Conservation (phyloP, 2,329 filamentous ascomycete genomes). For the Colletotrichum camelliae region DNA sequence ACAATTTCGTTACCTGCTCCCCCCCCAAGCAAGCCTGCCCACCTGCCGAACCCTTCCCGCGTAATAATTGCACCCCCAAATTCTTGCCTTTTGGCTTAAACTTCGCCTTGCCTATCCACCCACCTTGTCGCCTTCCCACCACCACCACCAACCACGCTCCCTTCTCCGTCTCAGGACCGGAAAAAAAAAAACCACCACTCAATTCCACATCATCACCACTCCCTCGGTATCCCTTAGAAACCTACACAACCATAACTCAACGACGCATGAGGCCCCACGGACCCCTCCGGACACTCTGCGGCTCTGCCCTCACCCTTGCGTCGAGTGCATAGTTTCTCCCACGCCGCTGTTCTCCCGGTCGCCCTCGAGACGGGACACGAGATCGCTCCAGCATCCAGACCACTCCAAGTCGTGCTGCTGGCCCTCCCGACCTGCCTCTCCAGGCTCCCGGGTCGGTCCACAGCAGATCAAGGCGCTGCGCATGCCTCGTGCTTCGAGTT, state of each 20-base stretch:
- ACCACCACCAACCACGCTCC: neutral
- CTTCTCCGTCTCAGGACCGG: neutral
- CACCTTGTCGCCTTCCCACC: neutral
- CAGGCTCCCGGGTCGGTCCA: constrained; percentile 40
- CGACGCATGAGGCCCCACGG: constrained; percentile 18
- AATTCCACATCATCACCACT: neutral
- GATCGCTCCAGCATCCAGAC: constrained; percentile 16
- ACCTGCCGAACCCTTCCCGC: constrained; percentile 1
- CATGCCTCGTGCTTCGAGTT: constrained; percentile 67
- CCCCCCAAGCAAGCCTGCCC: neutral
- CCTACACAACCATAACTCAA: neutral
- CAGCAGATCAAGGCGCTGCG: constrained; percentile 43
- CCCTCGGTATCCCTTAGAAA: neutral
- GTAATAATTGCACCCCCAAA: neutral
- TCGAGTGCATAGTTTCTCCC: constrained; percentile 14
- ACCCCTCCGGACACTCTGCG: neutral
- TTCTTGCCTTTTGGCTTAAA: neutral
- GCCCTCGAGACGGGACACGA: constrained; percentile 14
- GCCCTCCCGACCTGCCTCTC: constrained; percentile 34
- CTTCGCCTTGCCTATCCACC: neutral
- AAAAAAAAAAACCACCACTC: constrained; percentile 5
- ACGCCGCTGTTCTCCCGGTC: constrained; percentile 23
- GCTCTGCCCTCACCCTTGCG: constrained; percentile 12
- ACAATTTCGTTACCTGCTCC: neutral
- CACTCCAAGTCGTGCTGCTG: constrained; percentile 34